These are phyloP conservation scores for Lactifluus piperatus DNA, from an alignment of 768 basidiomycete genomes.

Conservation along the genomic window DNA sequence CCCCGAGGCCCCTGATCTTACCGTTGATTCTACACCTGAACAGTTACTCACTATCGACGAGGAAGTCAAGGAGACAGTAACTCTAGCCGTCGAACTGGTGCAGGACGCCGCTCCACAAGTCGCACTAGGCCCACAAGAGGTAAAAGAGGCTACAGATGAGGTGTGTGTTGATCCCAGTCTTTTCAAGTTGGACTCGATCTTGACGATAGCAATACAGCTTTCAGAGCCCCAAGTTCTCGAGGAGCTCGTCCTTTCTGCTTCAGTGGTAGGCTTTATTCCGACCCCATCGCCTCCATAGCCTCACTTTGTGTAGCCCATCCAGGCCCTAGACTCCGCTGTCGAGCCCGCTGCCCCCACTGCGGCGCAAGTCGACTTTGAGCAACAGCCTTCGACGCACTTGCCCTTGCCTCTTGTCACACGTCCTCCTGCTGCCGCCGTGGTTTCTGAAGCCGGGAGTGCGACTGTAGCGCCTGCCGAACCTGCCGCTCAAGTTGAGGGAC, in stretches of 20 bases:
- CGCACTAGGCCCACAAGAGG: conserved; percentile 5
- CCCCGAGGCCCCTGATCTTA: background rate
- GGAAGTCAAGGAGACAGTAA: background rate
- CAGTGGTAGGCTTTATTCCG: background rate
- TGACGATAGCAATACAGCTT: background rate
- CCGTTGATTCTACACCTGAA: background rate
- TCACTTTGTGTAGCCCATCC: background rate
- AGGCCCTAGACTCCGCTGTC: background rate
- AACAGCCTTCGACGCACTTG: conserved; percentile 13
- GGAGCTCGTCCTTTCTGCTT: background rate
- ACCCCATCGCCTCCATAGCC: background rate
- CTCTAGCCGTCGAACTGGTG: background rate
- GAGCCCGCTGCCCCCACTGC: background rate
- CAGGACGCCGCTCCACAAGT: conserved; percentile 6
- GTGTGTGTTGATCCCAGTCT: background rate
- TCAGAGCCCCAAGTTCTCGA: background rate
- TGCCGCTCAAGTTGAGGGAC: background rate
- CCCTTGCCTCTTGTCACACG: background rate
- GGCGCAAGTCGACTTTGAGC: background rate
- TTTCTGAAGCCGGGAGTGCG: background rate
- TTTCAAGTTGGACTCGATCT: background rate
- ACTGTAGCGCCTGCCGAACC: background rate
- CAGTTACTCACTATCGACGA: background rate
- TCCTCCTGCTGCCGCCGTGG: background rate
- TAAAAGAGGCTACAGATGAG: conserved; percentile 3